These are phyloP conservation scores for Lactarius trivialis DNA, from an alignment of 768 basidiomycete genomes.

Conservation along the genomic window DNA sequence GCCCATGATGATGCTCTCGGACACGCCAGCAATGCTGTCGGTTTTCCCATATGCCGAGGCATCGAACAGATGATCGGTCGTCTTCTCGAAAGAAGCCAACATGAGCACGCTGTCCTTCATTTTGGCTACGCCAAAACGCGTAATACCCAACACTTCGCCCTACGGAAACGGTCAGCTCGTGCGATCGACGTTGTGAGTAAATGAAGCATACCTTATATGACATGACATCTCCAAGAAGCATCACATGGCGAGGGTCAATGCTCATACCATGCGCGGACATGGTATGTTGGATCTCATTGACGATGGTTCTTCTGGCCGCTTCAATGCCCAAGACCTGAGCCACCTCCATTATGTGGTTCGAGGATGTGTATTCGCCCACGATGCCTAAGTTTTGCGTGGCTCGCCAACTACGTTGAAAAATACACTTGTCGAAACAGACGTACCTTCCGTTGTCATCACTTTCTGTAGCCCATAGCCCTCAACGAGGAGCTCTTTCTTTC, in stretches of 20 bases:
- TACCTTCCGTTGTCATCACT: conserved; percentile 96
- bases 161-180: conserved; percentile 29
- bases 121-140: conserved; percentile 97
- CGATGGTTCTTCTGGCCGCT: conserved; percentile 88
- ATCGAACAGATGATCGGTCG: conserved; percentile 97
- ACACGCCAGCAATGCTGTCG: conserved; percentile 92
- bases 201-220: conserved; percentile 73
- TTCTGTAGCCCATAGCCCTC: conserved; percentile 96
- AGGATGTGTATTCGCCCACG: conserved; percentile 84
- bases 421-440: conserved; percentile 16
- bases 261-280: conserved; percentile 98
- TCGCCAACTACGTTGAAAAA: background rate
- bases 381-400: conserved; percentile 51
- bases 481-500: conserved; percentile 86
- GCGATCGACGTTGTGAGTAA: background rate
- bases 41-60: conserved; percentile 95
- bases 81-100: conserved; percentile 99
- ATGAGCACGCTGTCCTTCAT: conserved; percentile 99
- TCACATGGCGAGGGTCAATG: conserved; percentile 97
- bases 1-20: conserved; percentile 99
- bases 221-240: conserved; percentile 98
- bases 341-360: conserved; percentile 97
- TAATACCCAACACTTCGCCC: conserved; percentile 98
- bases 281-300: conserved; percentile 95
- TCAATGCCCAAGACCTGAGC: conserved; percentile 96